Base-by-base conservation (phyloP, 108 stramenopile species). In the Mediolabrus comicus region DNA sequence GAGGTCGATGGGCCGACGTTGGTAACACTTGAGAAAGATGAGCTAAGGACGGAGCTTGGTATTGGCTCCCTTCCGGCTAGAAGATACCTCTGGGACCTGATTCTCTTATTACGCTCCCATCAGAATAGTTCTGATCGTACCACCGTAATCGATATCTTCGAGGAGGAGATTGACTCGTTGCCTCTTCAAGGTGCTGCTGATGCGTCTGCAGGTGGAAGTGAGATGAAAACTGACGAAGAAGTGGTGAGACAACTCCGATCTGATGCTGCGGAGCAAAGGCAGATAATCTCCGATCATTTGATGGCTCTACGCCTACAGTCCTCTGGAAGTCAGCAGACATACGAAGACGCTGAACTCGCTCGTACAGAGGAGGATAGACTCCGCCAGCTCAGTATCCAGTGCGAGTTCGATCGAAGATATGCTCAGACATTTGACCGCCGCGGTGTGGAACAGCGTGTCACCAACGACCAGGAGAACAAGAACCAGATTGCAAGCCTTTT, bases 1-100 rank as follows among this genome's bases (percentile, higher is more conserved):
- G 58, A 85, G 65, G 62, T 85, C 26, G 84, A 85, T 58, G 84
- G 84, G 4, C 62, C 79, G 8, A 80, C 79, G 19, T 53, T 85
- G n/a, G 60, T 85, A 5, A 83, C 79, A 11, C 46, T 83, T 12
- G 49, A 51, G 3, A 70, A 83, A 35, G 43, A 57, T 54, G 84
- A 85, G 19, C 25, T 85, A 19, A 53, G 55, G 41, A 43, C 69
- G 14, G 82, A 83, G 32, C 75, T 85, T 34, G 81, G 79, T 28
- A 80, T 85, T 39, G 11, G 12, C 3, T 83, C 81, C 2, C 29
- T 85, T n/a, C 71, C 82, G 3, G 79, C 75, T 9, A 35, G 82
- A 33, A 62, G 81, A 5, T 77, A 77, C 43, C 62, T 83, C 41
- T 83, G 81, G 84, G 79, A 80, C 29, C 36, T 76, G n/a, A 69